Evolutionary conservation across 2,329 filamentous ascomycete genomes (phyloP), one percentile per base, ranked within the genome.

Genomic region (Aspergillus luchuensis): DNA sequence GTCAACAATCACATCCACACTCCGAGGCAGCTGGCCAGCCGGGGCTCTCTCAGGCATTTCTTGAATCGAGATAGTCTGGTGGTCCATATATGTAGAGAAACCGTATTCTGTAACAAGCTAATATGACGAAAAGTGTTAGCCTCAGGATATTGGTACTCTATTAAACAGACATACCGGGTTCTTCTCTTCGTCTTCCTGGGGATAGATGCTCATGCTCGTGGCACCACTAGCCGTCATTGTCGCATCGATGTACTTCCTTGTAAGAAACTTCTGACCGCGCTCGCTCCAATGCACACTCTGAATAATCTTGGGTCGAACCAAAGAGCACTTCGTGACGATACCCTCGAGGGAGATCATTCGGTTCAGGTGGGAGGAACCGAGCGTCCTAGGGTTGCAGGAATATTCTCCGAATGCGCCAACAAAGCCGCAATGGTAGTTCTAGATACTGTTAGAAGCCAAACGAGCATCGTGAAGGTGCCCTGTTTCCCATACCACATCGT

Each of bases 31-130:
- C 81, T 98, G 95, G 56, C 95, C 95, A 61, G 95, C 94, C 57
- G 95, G 95, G 2, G 95, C 95, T 69, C 94, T 85, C 78, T 99
- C 95, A 0, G 95, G 95, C 95, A 99, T 99, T 81, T 99, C 95
- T 79, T 99, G 95, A 67, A 99, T 97, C 0, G 94, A 97, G 62
- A 99, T 92, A 15, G 91, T 97, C 77, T 99, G 95, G 74, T 99
- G 95, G 75, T 99, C 95, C 72, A 94, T 86, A 79, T 97, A 99
- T 54, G 90, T 95, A 75, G 90, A 96, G 79, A 96, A 94, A 23
- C 95, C 95, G 75, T 98, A 99, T 74, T 99, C 95, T 3, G 95
- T 99, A 60, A 92, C 86, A 19, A 99, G 84, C 79, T 85, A 64
- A 15, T 55, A 11, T 23, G n/a, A 8, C n/a, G 41, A 19, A 19